Base-by-base conservation (phyloP, 352 stramenopile species). In the Phytophthora megakarya region DNA sequence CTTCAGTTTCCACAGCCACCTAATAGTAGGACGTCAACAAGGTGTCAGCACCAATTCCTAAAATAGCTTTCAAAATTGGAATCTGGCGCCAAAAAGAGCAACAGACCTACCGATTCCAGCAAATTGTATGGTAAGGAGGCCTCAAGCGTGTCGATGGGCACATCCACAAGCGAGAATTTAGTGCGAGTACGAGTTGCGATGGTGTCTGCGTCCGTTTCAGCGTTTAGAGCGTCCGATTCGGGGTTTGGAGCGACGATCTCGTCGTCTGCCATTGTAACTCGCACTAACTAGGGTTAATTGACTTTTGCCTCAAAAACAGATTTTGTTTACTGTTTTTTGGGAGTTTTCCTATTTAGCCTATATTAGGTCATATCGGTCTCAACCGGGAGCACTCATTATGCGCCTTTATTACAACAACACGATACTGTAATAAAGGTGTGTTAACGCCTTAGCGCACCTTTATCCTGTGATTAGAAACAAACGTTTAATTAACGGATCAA, bases 131-230 rank as follows among this genome's bases (percentile, higher is more conserved):
- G 75, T 11, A 93, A 58, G 13, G 73, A 76, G 19, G 81, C 78
- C 65, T 93, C 85, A 19, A 93, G 73, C 49, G 71, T 76, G 61
- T 90, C 82, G 49, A 93, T 86, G 15, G 76, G 70, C 9, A 93
- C 85, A 54, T 91, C 73, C 48, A 89, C 81, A 30, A 93, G 79
- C 49, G 85, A 93, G 16, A 90, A 63, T 42, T 91, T 83, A 21
- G 85, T 93, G 61, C 85, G 82, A 28, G 85, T 93, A 49, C 85
- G 81, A 16, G 61, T 49, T 11, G 85, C 82, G 61, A 93, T 93
- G 18, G 77, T 90, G 61, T 87, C 76, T 3, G n/a, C 60, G 13
- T 64, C 70, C 1, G 21, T 54, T 6, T 60, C 39, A 23, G 19
- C 35, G 44, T 48, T 26, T 30, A 28, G 25, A 44, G 16, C 22